A percentile compares a stretch with the other conserved stretches of the same genome.
phyloP scores from a whole-genome alignment of 2,329 filamentous ascomycete genomes.

The Sclerotinia borealis region DNA sequence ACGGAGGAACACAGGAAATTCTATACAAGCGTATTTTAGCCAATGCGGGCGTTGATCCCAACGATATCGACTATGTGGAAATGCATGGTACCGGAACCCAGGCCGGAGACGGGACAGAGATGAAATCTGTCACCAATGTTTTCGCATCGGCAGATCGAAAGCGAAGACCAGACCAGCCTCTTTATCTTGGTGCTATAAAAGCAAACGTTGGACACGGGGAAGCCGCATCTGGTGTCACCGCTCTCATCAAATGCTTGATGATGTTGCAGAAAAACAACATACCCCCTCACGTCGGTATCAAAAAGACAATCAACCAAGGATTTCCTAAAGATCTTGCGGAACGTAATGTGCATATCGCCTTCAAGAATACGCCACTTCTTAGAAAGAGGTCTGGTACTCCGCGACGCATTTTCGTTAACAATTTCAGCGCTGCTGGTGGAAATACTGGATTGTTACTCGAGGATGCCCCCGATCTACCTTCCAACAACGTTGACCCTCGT shows the following conservation, averaged over 20 bases:
- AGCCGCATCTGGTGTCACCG: slow-evolving; percentile 32
- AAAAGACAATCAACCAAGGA: slow-evolving; percentile 33
- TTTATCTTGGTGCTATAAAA: slow-evolving; percentile 41
- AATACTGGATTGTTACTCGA: slow-evolving; percentile 31
- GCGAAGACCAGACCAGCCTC: slow-evolving; percentile 35
- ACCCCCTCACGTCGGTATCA: slow-evolving; percentile 30
- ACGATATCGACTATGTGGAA: slow-evolving; percentile 76
- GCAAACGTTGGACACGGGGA: slow-evolving; percentile 35
- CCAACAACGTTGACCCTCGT: slow-evolving; percentile 36
- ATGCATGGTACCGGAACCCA: slow-evolving; percentile 89
- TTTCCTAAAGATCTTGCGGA: slow-evolving; percentile 34
- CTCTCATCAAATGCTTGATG: slow-evolving; percentile 33
- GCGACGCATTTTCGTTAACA: slow-evolving; percentile 35
- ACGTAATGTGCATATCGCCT: slow-evolving; percentile 27
- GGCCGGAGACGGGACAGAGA: slow-evolving; percentile 76
- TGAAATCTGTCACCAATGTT: slow-evolving; percentile 65
- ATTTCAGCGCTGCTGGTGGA: slow-evolving; percentile 40
- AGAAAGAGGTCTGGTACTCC: neutral
- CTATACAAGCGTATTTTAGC: slow-evolving; percentile 66
- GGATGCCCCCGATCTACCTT: slow-evolving; percentile 32
- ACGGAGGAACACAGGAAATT: slow-evolving; percentile 69
- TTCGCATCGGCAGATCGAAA: slow-evolving; percentile 35
- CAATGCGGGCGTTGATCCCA: slow-evolving; percentile 67
- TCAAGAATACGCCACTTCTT: slow-evolving; percentile 13
- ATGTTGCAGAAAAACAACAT: slow-evolving; percentile 31